Evolutionary conservation across 768 basidiomycete species (phyloP).

Genomic region (Albatrellus ellisii): DNA sequence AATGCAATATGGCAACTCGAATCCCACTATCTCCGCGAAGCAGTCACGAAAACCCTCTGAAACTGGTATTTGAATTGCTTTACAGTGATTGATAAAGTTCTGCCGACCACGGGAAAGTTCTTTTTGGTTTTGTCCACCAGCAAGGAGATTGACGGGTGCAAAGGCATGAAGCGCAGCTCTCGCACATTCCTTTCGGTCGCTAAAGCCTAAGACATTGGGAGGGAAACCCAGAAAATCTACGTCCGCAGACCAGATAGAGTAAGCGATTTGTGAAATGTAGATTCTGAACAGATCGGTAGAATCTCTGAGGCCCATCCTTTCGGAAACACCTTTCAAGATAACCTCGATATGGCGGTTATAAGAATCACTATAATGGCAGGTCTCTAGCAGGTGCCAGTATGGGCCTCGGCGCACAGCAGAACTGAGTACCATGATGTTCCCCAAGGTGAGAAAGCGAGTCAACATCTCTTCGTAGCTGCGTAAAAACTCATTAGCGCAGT

Average conservation of each 20-base stretch:
- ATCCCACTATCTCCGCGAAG: conserved; percentile 59
- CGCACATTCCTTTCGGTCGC: conserved; percentile 51
- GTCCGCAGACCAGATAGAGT: conserved; percentile 39
- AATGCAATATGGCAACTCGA: conserved; percentile 38
- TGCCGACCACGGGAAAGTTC: conserved; percentile 25
- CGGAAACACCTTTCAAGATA: conserved; percentile 47
- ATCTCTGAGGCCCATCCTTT: conserved; percentile 48
- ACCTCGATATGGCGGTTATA: conserved; percentile 27
- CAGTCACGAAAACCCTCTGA: conserved; percentile 44
- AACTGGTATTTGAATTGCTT: conserved; percentile 33
- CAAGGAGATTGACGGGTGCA: conserved; percentile 52
- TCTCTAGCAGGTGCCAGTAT: conserved; percentile 83
- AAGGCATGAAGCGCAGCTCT: conserved; percentile 52
- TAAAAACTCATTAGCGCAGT: background rate
- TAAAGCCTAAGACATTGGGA: conserved; percentile 64
- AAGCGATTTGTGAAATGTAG: conserved; percentile 68
- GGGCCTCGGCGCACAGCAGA: conserved; percentile 67
- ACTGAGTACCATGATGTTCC: conserved; percentile 69
- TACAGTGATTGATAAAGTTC: conserved; percentile 51
- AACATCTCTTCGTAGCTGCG: conserved; percentile 51
- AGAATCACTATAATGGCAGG: conserved; percentile 32
- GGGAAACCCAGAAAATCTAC: conserved; percentile 48
- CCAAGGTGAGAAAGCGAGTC: conserved; percentile 56
- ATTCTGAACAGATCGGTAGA: conserved; percentile 58
- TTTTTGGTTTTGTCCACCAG: conserved; percentile 20